phyloP scores from a whole-genome alignment of 371 early-diverging fungal species.

The Choanephora cucurbitarum region DNA sequence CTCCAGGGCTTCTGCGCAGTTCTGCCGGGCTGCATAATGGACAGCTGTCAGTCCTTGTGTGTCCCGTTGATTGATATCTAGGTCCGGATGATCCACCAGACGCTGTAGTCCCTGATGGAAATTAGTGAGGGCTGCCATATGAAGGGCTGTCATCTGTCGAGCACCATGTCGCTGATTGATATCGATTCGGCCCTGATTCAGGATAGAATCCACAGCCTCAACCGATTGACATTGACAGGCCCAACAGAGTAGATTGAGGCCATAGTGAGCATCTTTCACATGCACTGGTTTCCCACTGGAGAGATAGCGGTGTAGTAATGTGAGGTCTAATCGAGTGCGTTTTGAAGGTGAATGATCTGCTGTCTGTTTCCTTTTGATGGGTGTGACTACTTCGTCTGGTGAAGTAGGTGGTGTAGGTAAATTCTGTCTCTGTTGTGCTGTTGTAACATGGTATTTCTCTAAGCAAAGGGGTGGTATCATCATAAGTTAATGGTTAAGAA shows the following conservation, averaged over 20 bases:
- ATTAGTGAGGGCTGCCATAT: slow-evolving; percentile 28
- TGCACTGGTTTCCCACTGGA: slow-evolving; percentile 6
- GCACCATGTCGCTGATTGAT: slow-evolving; percentile 41
- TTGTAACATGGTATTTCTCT: too few species aligned
- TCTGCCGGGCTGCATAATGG: slow-evolving; percentile 27
- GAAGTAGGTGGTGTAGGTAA: too few species aligned
- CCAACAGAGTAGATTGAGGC: slow-evolving; percentile 12
- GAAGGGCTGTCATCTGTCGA: slow-evolving; percentile 35
- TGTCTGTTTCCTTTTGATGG: neutral
- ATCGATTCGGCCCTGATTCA: slow-evolving; percentile 34
- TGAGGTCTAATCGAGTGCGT: neutral
- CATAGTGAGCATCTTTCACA: slow-evolving; percentile 8
- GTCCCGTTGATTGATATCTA: slow-evolving; percentile 59
- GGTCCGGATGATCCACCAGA: slow-evolving; percentile 24
- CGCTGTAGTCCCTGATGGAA: slow-evolving; percentile 19
- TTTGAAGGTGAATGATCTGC: neutral
- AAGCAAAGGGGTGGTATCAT: too few species aligned
- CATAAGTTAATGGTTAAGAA: too few species aligned
- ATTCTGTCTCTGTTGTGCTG: too few species aligned
- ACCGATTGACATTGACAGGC: slow-evolving; percentile 16
- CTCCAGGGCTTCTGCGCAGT: neutral
- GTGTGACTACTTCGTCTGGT: neutral
- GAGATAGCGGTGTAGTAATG: slow-evolving; percentile 3
- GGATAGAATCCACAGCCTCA: slow-evolving; percentile 14
- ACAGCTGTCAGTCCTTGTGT: slow-evolving; percentile 59